phyloP scores from a whole-genome alignment of 208 protist species.

The Leishmania martiniquensis region DNA sequence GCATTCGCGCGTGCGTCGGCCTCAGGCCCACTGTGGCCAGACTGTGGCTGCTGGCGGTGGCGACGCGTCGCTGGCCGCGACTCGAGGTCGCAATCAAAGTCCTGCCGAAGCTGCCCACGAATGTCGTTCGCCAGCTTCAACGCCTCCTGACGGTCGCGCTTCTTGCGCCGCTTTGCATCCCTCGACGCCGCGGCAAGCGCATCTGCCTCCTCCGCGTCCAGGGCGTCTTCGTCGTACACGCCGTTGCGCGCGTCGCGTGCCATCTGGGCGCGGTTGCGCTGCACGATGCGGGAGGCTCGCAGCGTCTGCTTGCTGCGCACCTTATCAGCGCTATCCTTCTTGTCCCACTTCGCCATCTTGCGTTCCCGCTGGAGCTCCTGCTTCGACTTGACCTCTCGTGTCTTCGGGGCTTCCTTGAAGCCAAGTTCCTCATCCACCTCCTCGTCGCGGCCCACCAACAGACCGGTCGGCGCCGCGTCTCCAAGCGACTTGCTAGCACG shows the following conservation, averaged over 20 bases:
- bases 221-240: conserved; percentile 56
- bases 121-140: conserved; percentile 54
- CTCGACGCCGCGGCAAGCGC: conserved; percentile 30
- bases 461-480: conserved; percentile 22
- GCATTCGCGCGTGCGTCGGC: conserved; percentile 31
- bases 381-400: conserved; percentile 73
- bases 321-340: conserved; percentile 90
- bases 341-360: conserved; percentile 91
- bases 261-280: conserved; percentile 53
- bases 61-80: conserved; percentile 1
- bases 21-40: conserved; percentile 7
- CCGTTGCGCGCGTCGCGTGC: conserved; percentile 46
- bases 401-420: conserved; percentile 76
- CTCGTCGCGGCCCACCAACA: conserved; percentile 57
- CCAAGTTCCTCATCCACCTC: conserved; percentile 89
- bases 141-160: conserved; percentile 39
- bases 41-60: neutral
- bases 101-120: conserved; percentile 35
- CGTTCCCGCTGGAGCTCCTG: conserved; percentile 70
- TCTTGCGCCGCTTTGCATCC: conserved; percentile 29
- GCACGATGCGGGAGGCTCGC: conserved; percentile 70
- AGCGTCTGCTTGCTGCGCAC: conserved; percentile 88
- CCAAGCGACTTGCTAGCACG: conserved; percentile 61
- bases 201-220: conserved; percentile 44
- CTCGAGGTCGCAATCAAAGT: conserved; percentile 19